phyloP scores from a whole-genome alignment of 345 rosid species.

The Pugionium cornutum region DNA sequence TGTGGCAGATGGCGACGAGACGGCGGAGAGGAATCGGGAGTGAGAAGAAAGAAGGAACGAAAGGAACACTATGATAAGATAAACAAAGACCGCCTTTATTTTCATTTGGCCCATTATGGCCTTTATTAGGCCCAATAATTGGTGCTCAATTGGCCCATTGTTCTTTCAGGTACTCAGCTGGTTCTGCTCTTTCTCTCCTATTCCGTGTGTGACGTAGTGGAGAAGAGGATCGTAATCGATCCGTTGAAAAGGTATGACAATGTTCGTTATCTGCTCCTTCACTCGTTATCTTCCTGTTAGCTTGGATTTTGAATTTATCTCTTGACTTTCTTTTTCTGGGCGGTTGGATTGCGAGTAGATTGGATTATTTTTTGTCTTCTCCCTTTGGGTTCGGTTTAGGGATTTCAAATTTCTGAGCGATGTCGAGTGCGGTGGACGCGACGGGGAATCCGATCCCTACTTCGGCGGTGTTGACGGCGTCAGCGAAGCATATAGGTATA shows the following conservation, averaged over 20 bases:
- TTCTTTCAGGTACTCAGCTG: constrained; percentile 28
- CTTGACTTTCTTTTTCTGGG: neutral
- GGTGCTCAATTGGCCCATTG: neutral
- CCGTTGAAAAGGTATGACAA: constrained; percentile 34
- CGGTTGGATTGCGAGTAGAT: constrained; percentile 15
- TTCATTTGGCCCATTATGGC: constrained; percentile 3
- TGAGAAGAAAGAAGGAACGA: neutral
- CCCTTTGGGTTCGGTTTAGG: constrained; percentile 3
- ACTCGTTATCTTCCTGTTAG: neutral
- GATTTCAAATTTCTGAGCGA: constrained; percentile 36
- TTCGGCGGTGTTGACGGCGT: constrained; percentile 82
- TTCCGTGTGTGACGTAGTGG: constrained; percentile 19
- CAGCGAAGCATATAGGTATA: constrained; percentile 77
- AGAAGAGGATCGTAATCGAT: constrained; percentile 35
- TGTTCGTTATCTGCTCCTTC: constrained; percentile 10
- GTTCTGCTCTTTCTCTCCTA: neutral
- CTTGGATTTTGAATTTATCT: neutral
- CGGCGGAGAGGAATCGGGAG: constrained; percentile 15
- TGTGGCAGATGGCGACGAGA: neutral
- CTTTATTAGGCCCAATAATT: constrained; percentile 8
- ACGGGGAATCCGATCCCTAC: constrained; percentile 89
- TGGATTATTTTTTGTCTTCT: constrained; percentile 7
- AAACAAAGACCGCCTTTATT: neutral
- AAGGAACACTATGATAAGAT: too few species aligned
- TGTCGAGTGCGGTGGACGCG: constrained; percentile 75